Percentiles rank a stretch among this genome's conserved stretches.
Evolutionary conservation across 805 yeast species (phyloP).

Genomic region (Wickerhamomyces bovis): DNA sequence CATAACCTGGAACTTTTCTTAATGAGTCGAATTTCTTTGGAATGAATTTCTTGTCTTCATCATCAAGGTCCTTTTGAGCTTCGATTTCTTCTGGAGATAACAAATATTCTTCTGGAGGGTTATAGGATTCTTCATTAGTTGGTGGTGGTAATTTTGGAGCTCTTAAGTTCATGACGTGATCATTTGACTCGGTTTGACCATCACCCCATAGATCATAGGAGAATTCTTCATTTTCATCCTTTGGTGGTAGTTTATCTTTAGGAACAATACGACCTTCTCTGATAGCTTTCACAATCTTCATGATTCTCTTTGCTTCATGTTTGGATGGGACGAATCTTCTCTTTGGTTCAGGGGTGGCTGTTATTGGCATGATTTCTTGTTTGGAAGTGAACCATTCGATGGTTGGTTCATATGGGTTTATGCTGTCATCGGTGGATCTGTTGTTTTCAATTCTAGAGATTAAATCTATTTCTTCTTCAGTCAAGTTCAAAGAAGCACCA

Average conservation of each 20-base stretch:
- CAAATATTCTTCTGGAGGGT: constrained; percentile 95
- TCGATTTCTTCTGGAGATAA: constrained; percentile 70
- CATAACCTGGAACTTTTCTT: constrained; percentile 92
- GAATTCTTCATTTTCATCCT: constrained; percentile 42
- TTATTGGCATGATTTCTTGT: constrained; percentile 82
- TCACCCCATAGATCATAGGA: constrained; percentile 86
- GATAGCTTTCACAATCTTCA: constrained; percentile 94
- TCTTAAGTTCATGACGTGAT: constrained; percentile 85
- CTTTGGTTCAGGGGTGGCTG: constrained; percentile 95
- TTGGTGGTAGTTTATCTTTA: constrained; percentile 50
- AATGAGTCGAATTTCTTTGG: constrained; percentile 80
- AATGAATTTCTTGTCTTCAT: constrained; percentile 62
- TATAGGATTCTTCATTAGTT: constrained; percentile 91
- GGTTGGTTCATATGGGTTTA: constrained; percentile 88
- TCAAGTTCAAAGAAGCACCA: constrained; percentile 76
- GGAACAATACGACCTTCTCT: constrained; percentile 93
- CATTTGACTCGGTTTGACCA: constrained; percentile 50
- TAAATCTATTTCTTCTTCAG: constrained; percentile 82
- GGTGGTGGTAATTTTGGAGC: constrained; percentile 98
- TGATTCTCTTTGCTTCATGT: constrained; percentile 91
- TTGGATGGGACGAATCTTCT: constrained; percentile 95
- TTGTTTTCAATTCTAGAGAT: constrained; percentile 81
- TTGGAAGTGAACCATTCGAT: constrained; percentile 93
- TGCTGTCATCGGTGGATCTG: constrained; percentile 71
- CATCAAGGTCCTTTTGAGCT: constrained; percentile 72